phyloP scores from a whole-genome alignment of 805 yeast species.

The Pichia deserticola region DNA sequence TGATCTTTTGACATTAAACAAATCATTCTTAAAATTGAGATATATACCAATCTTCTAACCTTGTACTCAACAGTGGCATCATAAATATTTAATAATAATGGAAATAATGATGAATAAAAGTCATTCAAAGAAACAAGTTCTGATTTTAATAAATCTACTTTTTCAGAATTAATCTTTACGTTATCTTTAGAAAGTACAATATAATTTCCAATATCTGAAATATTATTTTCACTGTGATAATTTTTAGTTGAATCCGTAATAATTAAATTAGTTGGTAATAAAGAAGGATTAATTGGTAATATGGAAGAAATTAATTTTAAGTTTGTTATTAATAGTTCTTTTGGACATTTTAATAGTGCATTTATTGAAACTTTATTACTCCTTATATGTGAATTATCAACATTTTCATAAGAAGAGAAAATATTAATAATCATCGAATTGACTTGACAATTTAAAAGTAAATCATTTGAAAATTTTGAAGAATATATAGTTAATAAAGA shows the following conservation, averaged over 20 bases:
- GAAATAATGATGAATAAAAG: slow-evolving; percentile 43
- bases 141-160: slow-evolving; percentile 27
- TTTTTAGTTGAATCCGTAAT: neutral
- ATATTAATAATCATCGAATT: slow-evolving; percentile 42
- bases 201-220: slow-evolving; percentile 24
- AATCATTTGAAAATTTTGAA: slow-evolving; percentile 32
- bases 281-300: slow-evolving; percentile 38
- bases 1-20: slow-evolving; percentile 31
- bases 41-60: slow-evolving; percentile 49
- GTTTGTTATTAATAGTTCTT: slow-evolving; percentile 49
- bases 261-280: neutral
- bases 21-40: slow-evolving; percentile 46
- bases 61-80: slow-evolving; percentile 66
- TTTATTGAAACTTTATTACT: slow-evolving; percentile 43
- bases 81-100: slow-evolving; percentile 53
- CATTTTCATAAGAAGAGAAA: slow-evolving; percentile 38
- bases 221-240: slow-evolving; percentile 6
- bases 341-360: slow-evolving; percentile 66
- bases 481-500: slow-evolving; percentile 38
- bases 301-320: slow-evolving; percentile 49
- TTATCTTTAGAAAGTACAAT: slow-evolving; percentile 3
- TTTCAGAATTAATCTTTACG: slow-evolving; percentile 22
- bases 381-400: neutral
- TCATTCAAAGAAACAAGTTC: slow-evolving; percentile 17
- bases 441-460: slow-evolving; percentile 43